phyloP scores from a whole-genome alignment of 306 rosid genomes.

The Amphicarpaea edgeworthii region DNA sequence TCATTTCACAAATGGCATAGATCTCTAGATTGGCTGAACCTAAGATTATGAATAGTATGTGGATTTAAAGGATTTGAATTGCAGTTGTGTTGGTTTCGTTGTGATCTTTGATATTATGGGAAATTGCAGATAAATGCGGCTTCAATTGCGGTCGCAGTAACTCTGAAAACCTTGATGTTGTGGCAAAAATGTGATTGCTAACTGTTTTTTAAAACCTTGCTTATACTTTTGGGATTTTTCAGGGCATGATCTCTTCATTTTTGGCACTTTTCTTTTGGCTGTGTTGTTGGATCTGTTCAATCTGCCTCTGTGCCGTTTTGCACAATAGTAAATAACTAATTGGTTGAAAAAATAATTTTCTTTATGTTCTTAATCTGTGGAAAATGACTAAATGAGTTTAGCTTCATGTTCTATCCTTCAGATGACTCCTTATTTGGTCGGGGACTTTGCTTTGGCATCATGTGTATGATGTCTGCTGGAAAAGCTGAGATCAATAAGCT shows the following conservation, averaged over 20 bases:
- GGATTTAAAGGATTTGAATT: not conserved
- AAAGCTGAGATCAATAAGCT: conserved; percentile 68
- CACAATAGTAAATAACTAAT: not conserved
- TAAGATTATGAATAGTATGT: not conserved
- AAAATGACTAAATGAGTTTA: conserved; percentile 13
- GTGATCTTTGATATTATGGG: not conserved
- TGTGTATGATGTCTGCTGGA: conserved; percentile 77
- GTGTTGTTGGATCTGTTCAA: not conserved
- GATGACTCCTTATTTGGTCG: conserved; percentile 63
- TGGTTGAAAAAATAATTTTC: not conserved
- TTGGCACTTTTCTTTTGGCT: not conserved
- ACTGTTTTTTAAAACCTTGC: not conserved
- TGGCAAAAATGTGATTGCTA: not conserved
- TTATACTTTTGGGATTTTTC: not conserved
- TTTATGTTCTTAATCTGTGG: conserved; percentile 3
- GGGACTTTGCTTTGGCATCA: conserved; percentile 75
- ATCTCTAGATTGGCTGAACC: not conserved
- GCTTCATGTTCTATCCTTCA: conserved; percentile 40
- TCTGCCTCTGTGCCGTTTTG: conserved; percentile 2
- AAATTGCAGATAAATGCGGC: not conserved
- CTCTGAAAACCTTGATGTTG: not conserved
- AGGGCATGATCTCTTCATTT: not conserved
- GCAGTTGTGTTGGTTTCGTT: not conserved
- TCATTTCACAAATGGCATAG: not conserved
- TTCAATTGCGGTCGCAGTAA: not conserved